Evolutionary conservation across 495 filamentous ascomycete genomes (phyloP), one percentile per base, ranked within the genome.

Genomic region (Tuber magnatum): DNA sequence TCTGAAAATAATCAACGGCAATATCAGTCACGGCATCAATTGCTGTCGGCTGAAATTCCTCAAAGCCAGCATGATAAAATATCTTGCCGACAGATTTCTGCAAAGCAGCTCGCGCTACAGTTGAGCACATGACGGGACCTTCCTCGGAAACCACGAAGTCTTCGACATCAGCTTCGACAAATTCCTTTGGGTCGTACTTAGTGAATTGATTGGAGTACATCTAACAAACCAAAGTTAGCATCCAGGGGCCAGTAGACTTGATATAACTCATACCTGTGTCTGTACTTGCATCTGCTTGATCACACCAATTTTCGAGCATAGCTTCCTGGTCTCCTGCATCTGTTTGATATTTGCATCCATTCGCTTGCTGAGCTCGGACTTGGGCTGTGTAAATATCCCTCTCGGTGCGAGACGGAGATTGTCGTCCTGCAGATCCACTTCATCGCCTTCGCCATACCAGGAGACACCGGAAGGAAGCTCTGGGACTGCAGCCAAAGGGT

Each of bases 271-370:
- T 89, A 94, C 94, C 89, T 97, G 95, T 69, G 94, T 91, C 81
- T 99, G 96, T 43, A 97, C 86, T 83, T 98, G 96, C 95, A 99
- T 99, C 85, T 99, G 95, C 86, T 98, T 99, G 82, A 99, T 94
- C 75, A 99, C 91, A 42, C 92, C 90, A 81, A 98, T 94, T 84
- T 98, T 98, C 4, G 93, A 94, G 82, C 92, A 96, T 18, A 99
- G 88, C 83, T 97, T 98, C 79, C 96, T 87, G 0, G 95, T 98
- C 75, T 97, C 94, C 83, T 99, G 95, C 90, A 98, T 93, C 81
- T 97, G 94, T 56, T 89, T 88, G 86, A 98, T 91, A 80, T 99
- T 99, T 71, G 89, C 89, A 76, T 97, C 92, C 81, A 99, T 88
- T 82, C 90, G 94, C 71, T 87, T 87, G n/a, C 91, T 88, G 40